Percentiles rank a stretch among this genome's conserved stretches.
Evolutionary conservation across 768 basidiomycete species (phyloP).

Genomic region (Suillus tomentosus): DNA sequence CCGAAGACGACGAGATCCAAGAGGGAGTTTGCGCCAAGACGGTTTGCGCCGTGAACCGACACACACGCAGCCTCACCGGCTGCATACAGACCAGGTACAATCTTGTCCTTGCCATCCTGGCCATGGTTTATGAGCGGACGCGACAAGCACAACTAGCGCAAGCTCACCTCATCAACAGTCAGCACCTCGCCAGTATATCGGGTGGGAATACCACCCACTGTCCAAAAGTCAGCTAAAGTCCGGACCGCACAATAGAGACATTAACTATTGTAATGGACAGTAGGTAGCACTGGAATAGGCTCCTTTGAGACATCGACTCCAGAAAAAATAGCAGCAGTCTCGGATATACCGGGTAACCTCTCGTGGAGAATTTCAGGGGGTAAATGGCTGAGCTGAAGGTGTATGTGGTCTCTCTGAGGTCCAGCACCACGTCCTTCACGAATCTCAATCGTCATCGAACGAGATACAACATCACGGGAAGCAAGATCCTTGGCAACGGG

Average conservation of each 20-base stretch:
- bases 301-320: constrained; percentile 99
- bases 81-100: constrained; percentile 96
- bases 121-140: constrained; percentile 1
- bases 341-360: constrained; percentile 97
- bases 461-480: constrained; percentile 98
- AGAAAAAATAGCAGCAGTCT: constrained; percentile 98
- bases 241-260: constrained; percentile 17
- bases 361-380: constrained; percentile 95
- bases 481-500: constrained; percentile 99
- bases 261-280: constrained; percentile 98
- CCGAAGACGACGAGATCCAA: constrained; percentile 99
- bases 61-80: constrained; percentile 99
- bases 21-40: constrained; percentile 98
- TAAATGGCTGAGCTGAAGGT: constrained; percentile 94
- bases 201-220: constrained; percentile 99
- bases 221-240: constrained; percentile 13
- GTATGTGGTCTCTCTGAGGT: constrained; percentile 96
- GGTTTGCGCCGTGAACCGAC: constrained; percentile 98
- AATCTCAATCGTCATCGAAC: constrained; percentile 98
- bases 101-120: constrained; percentile 82
- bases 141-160: constrained; percentile 9
- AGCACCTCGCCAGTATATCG: constrained; percentile 97
- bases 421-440: constrained; percentile 99
- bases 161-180: constrained; percentile 66
- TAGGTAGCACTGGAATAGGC: constrained; percentile 97